Conservation (phyloP, 2,329 filamentous ascomycete species). For the Pyrenochaeta sp. region DNA sequence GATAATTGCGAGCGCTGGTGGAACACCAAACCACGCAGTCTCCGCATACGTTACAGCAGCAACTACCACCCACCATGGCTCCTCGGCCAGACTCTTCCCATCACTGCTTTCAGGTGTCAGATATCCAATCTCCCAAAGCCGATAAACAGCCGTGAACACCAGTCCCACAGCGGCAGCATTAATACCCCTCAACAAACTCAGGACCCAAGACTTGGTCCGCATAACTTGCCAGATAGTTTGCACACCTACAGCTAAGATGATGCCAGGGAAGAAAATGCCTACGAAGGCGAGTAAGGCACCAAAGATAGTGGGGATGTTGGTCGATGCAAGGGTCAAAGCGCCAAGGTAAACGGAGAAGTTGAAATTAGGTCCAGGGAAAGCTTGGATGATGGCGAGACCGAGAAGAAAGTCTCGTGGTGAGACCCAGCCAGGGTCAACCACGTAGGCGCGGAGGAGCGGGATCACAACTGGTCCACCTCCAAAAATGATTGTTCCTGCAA, state of each 20-base stretch:
- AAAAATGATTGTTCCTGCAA: constrained; percentile 70
- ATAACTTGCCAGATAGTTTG: constrained; percentile 51
- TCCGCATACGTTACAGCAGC: constrained; percentile 52
- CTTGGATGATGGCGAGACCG: constrained; percentile 75
- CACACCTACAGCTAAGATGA: constrained; percentile 48
- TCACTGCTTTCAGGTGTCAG: constrained; percentile 45
- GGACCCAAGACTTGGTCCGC: constrained; percentile 45
- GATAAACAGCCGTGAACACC: constrained; percentile 56
- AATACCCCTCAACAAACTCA: constrained; percentile 49
- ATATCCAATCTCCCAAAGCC: constrained; percentile 56
- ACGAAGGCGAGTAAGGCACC: constrained; percentile 51
- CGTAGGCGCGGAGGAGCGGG: constrained; percentile 52
- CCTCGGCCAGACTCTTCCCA: constrained; percentile 48
- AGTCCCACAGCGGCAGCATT: constrained; percentile 55
- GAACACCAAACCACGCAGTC: constrained; percentile 51
- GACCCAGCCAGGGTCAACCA: constrained; percentile 76
- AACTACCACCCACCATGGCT: constrained; percentile 58
- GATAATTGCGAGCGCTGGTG: constrained; percentile 51
- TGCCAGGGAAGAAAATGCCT: constrained; percentile 53
- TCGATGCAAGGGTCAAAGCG: constrained; percentile 45
- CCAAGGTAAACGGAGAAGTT: constrained; percentile 60
- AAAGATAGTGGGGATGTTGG: constrained; percentile 35
- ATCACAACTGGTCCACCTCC: constrained; percentile 58
- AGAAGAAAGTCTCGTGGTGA: constrained; percentile 75
- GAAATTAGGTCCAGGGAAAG: constrained; percentile 71